Evolutionary conservation across 768 basidiomycete species (phyloP).

Genomic region (Suillus luteus): DNA sequence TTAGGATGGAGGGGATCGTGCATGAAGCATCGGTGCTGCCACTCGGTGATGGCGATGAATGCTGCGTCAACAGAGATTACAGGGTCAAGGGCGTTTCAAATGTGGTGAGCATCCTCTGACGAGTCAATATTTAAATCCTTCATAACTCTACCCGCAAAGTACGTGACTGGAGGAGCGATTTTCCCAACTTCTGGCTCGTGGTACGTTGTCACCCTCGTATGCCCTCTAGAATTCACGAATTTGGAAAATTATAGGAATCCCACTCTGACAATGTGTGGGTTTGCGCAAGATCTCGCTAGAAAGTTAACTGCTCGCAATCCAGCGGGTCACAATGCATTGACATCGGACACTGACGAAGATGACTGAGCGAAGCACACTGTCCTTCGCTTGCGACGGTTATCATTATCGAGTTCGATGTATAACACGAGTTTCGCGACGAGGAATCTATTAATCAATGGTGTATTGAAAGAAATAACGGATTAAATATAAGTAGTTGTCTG

Average conservation of each 20-base stretch:
- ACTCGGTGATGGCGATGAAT: slow-evolving; percentile 5
- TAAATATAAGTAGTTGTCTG: background rate
- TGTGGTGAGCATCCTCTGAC: slow-evolving; percentile 10
- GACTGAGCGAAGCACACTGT: background rate
- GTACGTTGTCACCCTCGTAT: slow-evolving; percentile 11
- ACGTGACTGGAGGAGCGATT: slow-evolving; percentile 21
- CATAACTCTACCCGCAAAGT: slow-evolving; percentile 5
- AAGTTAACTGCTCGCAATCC: too few species aligned
- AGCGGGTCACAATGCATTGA: too few species aligned
- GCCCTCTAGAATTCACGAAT: background rate
- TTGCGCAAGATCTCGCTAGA: slow-evolving; percentile 15
- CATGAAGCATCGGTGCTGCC: slow-evolving; percentile 15
- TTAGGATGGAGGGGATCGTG: slow-evolving; percentile 13
- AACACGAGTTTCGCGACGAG: background rate
- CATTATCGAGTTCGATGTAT: background rate
- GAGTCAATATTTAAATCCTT: background rate
- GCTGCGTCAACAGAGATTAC: slow-evolving; percentile 21
- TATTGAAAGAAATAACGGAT: background rate
- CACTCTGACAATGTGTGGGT: slow-evolving; percentile 19
- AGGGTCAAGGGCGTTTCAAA: slow-evolving; percentile 17
- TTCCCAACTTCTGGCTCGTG: slow-evolving; percentile 23
- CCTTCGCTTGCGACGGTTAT: background rate
- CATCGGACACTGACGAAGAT: too few species aligned
- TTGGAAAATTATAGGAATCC: slow-evolving; percentile 3
- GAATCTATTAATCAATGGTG: background rate